These are phyloP conservation scores for Lolium rigidum DNA, from an alignment of 176 grass and related monocot genomes.

Conservation along the genomic window DNA sequence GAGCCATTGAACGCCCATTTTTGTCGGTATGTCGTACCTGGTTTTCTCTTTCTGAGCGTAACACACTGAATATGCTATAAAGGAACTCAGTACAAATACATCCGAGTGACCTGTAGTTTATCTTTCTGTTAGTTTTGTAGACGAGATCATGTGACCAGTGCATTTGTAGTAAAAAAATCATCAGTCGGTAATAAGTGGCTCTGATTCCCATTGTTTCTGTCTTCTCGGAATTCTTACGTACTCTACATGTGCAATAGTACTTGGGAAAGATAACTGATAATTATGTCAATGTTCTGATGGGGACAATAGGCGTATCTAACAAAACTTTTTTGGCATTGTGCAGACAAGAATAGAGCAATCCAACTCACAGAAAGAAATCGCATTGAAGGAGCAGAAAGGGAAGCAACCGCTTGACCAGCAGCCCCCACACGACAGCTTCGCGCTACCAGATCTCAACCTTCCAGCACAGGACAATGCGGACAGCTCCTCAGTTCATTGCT, in stretches of 20 bases:
- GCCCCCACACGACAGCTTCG: conserved; percentile 35
- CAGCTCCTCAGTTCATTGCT: conserved; percentile 39
- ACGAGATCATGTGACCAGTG: background rate
- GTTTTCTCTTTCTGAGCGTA: background rate
- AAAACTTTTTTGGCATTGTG: conserved; percentile 21
- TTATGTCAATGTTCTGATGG: background rate
- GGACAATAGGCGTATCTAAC: conserved; percentile 27
- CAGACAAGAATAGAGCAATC: conserved; percentile 50
- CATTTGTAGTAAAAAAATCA: background rate
- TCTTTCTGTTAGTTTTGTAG: background rate
- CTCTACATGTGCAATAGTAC: background rate
- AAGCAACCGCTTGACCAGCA: conserved; percentile 40
- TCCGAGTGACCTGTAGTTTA: background rate
- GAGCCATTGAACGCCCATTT: conserved; percentile 14
- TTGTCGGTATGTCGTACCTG: background rate
- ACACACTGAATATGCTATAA: background rate
- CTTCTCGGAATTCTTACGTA: background rate
- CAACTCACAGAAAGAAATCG: background rate
- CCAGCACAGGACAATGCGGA: conserved; percentile 46
- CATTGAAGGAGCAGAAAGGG: conserved; percentile 47
- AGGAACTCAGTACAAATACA: background rate
- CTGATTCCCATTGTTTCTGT: background rate
- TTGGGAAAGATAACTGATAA: background rate
- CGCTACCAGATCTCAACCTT: conserved; percentile 63
- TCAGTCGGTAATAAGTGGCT: background rate